Conservation (phyloP, 306 rosid genomes). For the Pyrus pyrifolia region DNA sequence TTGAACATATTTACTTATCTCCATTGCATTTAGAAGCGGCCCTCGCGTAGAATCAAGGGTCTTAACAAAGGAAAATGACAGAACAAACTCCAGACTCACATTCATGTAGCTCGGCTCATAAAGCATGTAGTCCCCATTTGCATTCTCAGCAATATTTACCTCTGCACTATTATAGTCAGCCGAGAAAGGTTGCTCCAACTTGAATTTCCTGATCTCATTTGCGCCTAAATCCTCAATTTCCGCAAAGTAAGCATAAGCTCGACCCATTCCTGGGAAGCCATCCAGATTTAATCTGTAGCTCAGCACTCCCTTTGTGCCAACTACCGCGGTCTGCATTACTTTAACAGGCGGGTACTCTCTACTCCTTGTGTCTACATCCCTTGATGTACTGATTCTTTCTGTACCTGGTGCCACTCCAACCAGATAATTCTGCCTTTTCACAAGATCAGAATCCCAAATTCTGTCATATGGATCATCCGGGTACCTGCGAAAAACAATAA, state of each 20-base stretch:
- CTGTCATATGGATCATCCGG: slow-evolving; percentile 98
- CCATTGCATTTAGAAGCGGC: slow-evolving; percentile 83
- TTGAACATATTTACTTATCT: slow-evolving; percentile 66
- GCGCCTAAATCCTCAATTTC: slow-evolving; percentile 66
- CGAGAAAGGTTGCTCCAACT: slow-evolving; percentile 55
- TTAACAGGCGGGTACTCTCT: slow-evolving; percentile 77
- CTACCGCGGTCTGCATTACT: slow-evolving; percentile 87
- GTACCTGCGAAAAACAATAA: slow-evolving; percentile 50
- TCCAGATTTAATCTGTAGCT: slow-evolving; percentile 79
- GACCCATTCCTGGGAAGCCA: slow-evolving; percentile 74
- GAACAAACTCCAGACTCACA: slow-evolving; percentile 73
- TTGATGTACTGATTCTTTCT: slow-evolving; percentile 62
- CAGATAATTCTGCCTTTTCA: slow-evolving; percentile 77
- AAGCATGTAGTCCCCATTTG: slow-evolving; percentile 81
- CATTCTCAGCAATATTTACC: slow-evolving; percentile 94
- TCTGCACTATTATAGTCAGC: slow-evolving; percentile 72
- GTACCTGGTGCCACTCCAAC: slow-evolving; percentile 94
- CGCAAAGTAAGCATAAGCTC: slow-evolving; percentile 85
- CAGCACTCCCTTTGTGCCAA: slow-evolving; percentile 59
- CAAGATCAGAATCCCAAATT: slow-evolving; percentile 91
- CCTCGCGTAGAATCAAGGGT: slow-evolving; percentile 78
- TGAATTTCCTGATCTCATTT: slow-evolving; percentile 76
- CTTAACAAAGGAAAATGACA: slow-evolving; percentile 65
- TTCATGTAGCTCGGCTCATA: slow-evolving; percentile 98
- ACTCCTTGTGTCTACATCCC: slow-evolving; percentile 41